Evolutionary conservation across 371 early-diverging fungal genomes (phyloP), one percentile per base, ranked within the genome.

Genomic region (Astathelohania contejeani): DNA sequence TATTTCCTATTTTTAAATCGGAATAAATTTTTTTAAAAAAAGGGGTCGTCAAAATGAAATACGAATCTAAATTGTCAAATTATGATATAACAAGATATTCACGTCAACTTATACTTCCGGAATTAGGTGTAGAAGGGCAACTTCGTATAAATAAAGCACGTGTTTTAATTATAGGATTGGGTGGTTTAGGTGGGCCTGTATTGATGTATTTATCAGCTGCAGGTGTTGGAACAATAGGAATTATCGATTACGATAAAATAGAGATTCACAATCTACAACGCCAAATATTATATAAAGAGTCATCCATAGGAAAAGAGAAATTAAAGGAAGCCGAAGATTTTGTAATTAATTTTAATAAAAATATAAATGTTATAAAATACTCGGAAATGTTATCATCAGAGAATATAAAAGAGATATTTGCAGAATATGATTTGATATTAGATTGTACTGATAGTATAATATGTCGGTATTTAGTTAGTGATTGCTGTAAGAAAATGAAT

Each of bases 361-460:
- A 39, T 23, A 22, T 56, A 58, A 63, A 28, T 16, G 37, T 2
- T 1, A n/a, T n/a, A n/a, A n/a, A n/a, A n/a, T n/a, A n/a, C n/a
- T n/a, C n/a, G n/a, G n/a, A n/a, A n/a, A n/a, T n/a, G n/a, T n/a
- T n/a, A n/a, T n/a, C n/a, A n/a, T n/a, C n/a, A n/a, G n/a, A n/a
- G n/a, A 32, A 32, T 7, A 32, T 32, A 4, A 19, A 9, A 24
- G 6, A 26, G n/a, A 43, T 24, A 25, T 3, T 37, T 26, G 40
- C 3, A 66, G 66, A 40, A 29, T 92, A 88, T 67, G 90, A 92
- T 64, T 75, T 93, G n/a, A 79, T 97, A 1, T 58, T 93, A 3
- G 98, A 97, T 70, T 84, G 84, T 20, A 83, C 88, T 0, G 98
- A 97, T 73, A 93, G 89, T 70, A 87, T 85, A n/a, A 82, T 85